Evolutionary conservation across 257 asterid genomes (phyloP), one percentile per base, ranked within the genome.

Genomic region (Jacaranda copaia): DNA sequence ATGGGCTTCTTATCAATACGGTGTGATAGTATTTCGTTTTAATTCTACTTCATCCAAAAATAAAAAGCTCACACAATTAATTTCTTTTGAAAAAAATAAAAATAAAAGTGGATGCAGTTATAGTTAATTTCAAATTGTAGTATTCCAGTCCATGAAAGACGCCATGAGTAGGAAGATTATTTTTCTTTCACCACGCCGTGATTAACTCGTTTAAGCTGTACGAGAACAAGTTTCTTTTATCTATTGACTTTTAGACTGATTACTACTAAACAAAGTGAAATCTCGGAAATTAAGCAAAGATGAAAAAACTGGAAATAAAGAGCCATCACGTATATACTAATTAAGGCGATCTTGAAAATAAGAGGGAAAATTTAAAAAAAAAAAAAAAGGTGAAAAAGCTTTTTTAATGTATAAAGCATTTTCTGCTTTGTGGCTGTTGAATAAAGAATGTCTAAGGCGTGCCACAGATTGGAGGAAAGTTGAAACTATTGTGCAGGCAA

Each of bases 381-480:
- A 9, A 61, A 35, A 0, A 13, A 61, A 61, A 36, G 19, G n/a
- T 13, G 19, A 35, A 35, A 61, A 36, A 36, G 68, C 68, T 35
- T 36, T 36, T 59, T 2, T 20, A 11, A 25, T 11, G 36, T 12
- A 18, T 13, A 61, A 35, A 61, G 68, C 40, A 43, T 43, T 19
- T 32, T 46, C 42, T 4, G 16, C 72, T 45, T 40, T 67, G 1
- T 9, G 18, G 18, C 39, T 12, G 1, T 20, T 1, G 13, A 15
- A 5, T 0, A 6, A 16, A 46, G 46, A 61, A 32, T 32, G 63
- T 62, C 52, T 74, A 10, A 46, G 42, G 78, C 78, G 78, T 74
- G 78, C 78, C 48, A 32, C 38, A 42, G 78, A 60, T 46, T 60
- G 14, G 20, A 25, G 19, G 45, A 74, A 74, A 74, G 77, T 59